A percentile compares a stretch with the other conserved stretches of the same genome.
These are phyloP conservation scores for Neurospora tetrasperma DNA, from an alignment of 495 filamentous ascomycete genomes.

Conservation along the genomic window DNA sequence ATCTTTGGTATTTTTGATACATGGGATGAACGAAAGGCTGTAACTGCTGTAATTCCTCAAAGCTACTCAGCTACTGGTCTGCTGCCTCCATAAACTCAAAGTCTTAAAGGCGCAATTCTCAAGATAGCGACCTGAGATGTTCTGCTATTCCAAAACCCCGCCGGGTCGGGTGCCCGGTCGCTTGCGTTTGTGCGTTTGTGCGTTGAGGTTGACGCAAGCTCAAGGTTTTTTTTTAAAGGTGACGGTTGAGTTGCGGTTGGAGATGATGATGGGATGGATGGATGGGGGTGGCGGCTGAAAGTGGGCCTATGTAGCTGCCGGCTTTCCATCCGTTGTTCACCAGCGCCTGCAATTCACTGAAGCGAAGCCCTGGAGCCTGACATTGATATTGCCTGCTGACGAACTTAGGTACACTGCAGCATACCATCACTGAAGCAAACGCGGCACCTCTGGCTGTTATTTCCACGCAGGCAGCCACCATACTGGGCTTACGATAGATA, in stretches of 20 bases:
- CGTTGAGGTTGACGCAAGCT: neutral
- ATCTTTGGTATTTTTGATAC: neutral
- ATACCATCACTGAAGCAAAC: neutral
- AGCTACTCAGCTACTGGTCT: neutral
- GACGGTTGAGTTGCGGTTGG: neutral
- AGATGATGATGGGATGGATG: neutral
- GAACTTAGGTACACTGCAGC: neutral
- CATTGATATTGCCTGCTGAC: neutral
- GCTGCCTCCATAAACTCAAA: neutral
- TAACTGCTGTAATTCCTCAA: neutral
- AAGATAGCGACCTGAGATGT: no score
- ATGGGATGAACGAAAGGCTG: neutral
- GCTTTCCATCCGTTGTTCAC: neutral
- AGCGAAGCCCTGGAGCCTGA: neutral
- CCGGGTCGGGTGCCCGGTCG: neutral
- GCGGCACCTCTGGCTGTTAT: neutral
- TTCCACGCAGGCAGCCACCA: neutral
- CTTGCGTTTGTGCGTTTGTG: neutral
- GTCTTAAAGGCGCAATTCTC: neutral
- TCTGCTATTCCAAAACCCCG: neutral
- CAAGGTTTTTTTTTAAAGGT: neutral
- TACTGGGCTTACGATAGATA: neutral
- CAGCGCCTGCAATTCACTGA: neutral
- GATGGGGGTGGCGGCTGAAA: neutral
- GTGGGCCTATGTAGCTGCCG: neutral